Conservation (phyloP, 73 alveolate species). For the Uronychia binucleata region DNA sequence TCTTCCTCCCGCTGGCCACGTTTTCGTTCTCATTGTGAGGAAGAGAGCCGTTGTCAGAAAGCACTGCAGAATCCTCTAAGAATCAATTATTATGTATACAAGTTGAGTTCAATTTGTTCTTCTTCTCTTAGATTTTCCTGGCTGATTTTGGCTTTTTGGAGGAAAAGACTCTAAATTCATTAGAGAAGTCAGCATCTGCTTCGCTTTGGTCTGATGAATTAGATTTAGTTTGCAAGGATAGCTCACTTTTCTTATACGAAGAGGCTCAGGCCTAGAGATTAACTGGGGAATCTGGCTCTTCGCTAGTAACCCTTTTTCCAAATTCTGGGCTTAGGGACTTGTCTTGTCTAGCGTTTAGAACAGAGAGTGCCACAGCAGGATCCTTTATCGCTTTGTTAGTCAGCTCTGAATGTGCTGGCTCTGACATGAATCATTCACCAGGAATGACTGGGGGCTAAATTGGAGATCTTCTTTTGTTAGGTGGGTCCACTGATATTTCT, state of each 20-base stretch:
- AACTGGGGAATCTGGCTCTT: neutral
- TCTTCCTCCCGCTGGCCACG: no score
- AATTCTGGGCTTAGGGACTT: neutral
- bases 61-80: neutral
- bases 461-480: no score
- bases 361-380: neutral
- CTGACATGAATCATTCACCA: no score
- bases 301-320: neutral
- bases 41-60: neutral
- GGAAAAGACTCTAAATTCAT: neutral
- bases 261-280: neutral
- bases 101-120: neutral
- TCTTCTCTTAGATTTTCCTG: neutral
- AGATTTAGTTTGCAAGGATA: neutral
- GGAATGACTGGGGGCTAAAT: no score
- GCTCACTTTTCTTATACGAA: neutral
- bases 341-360: neutral
- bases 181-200: neutral
- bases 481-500: no score
- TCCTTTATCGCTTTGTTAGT: no score
- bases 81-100: neutral
- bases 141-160: no score
- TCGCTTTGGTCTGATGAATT: neutral
- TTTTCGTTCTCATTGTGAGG: no score
- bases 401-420: no score